Percentiles rank a stretch among this genome's conserved stretches.
These are phyloP conservation scores for Candida montana DNA, from an alignment of 805 yeast genomes.

Conservation along the genomic window DNA sequence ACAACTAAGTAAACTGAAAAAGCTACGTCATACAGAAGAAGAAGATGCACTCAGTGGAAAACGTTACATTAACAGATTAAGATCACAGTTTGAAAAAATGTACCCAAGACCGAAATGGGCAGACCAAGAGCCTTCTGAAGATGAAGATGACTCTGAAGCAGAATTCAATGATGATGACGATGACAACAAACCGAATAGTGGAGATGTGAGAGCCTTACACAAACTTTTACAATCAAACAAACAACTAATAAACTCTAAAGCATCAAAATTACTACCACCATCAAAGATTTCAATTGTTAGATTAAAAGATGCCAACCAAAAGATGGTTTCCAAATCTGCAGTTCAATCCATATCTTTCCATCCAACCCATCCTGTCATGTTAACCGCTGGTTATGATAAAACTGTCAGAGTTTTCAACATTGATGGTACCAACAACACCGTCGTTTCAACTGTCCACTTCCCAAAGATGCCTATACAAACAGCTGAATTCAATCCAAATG, in stretches of 20 bases:
- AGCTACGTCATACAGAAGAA: slow-evolving; percentile 57
- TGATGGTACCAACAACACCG: slow-evolving; percentile 77
- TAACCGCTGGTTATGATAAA: slow-evolving; percentile 91
- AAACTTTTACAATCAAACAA: slow-evolving; percentile 35
- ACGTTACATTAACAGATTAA: slow-evolving; percentile 56
- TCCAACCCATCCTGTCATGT: slow-evolving; percentile 70
- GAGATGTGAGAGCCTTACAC: slow-evolving; percentile 37
- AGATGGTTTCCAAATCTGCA: slow-evolving; percentile 66
- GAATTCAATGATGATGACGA: slow-evolving; percentile 25
- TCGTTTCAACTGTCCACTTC: slow-evolving; percentile 79
- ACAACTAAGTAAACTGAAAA: slow-evolving; percentile 55
- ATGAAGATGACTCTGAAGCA: slow-evolving; percentile 21
- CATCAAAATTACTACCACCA: slow-evolving; percentile 59
- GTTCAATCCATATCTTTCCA: slow-evolving; percentile 87
- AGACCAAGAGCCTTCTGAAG: slow-evolving; percentile 25
- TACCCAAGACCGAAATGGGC: slow-evolving; percentile 89
- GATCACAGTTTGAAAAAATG: slow-evolving; percentile 65
- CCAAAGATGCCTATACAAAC: slow-evolving; percentile 76
- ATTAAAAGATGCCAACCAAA: slow-evolving; percentile 78
- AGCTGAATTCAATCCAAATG: slow-evolving; percentile 56
- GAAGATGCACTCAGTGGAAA: slow-evolving; percentile 53
- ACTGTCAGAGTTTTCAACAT: slow-evolving; percentile 83
- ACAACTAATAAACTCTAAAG: slow-evolving; percentile 31
- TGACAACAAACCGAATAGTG: slow-evolving; percentile 28
- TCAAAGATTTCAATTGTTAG: slow-evolving; percentile 70